Percentiles rank a stretch among this genome's conserved stretches.
Evolutionary conservation across 371 early-diverging fungal genomes (phyloP).

Genomic region (Fennellomyces sp.): DNA sequence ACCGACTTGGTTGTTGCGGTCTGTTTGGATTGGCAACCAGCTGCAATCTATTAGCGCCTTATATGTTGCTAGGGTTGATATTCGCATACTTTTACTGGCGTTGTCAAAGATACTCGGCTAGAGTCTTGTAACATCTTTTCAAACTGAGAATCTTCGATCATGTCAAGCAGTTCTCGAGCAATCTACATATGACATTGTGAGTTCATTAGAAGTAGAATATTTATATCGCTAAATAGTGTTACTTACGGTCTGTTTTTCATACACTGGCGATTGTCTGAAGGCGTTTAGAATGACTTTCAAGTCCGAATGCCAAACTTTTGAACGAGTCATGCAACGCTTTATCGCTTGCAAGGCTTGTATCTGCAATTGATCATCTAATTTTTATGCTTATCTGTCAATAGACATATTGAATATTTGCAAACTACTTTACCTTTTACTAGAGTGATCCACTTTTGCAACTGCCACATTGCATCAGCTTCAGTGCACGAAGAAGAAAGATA

Average conservation of each 20-base stretch:
- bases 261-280: slow-evolving; percentile 19
- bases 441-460: slow-evolving; percentile 32
- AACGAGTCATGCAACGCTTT: slow-evolving; percentile 28
- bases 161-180: slow-evolving; percentile 22
- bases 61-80: not conserved
- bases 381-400: not conserved
- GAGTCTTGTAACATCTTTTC: slow-evolving; percentile 1
- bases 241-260: slow-evolving; percentile 33
- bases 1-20: slow-evolving; percentile 13
- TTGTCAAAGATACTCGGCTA: not conserved
- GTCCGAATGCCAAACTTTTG: slow-evolving; percentile 28
- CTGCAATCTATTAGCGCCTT: not conserved
- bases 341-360: slow-evolving; percentile 32
- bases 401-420: not conserved
- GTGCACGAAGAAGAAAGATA: slow-evolving; percentile 23
- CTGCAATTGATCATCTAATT: slow-evolving; percentile 30
- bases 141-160: slow-evolving; percentile 25
- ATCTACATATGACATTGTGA: no score
- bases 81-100: slow-evolving; percentile 6
- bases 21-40: slow-evolving; percentile 33
- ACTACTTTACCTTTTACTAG: slow-evolving; percentile 30
- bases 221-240: no score
- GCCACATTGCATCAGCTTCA: slow-evolving; percentile 33
- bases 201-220: not conserved
- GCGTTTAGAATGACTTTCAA: slow-evolving; percentile 20